Evolutionary conservation across 805 yeast genomes (phyloP).

Genomic region (Maudiozyma pseudohumilis): DNA sequence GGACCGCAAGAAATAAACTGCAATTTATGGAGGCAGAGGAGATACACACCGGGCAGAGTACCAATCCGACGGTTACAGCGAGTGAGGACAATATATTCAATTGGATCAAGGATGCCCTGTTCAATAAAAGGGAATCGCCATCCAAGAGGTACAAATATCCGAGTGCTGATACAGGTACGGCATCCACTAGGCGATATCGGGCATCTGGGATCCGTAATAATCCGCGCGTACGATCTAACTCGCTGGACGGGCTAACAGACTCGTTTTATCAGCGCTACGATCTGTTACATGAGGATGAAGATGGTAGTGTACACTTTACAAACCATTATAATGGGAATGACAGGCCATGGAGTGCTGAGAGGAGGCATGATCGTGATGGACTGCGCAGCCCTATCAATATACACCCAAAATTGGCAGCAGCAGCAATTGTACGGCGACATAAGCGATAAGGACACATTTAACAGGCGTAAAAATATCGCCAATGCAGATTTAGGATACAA

Average conservation of each 20-base stretch:
- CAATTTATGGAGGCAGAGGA: too few relatives aligned
- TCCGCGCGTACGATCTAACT: constrained; percentile 16
- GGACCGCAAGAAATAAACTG: too few relatives aligned
- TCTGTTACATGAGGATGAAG: constrained; percentile 8
- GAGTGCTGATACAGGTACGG: not conserved
- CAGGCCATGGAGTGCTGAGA: not conserved
- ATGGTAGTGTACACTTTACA: not conserved
- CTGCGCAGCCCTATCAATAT: constrained; percentile 10
- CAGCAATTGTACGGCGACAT: too few relatives aligned
- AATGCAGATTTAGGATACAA: constrained; percentile 9
- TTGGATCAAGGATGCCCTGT: constrained; percentile 29
- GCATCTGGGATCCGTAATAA: constrained; percentile 2
- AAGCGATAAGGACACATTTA: constrained; percentile 22
- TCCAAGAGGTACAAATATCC: constrained; percentile 17
- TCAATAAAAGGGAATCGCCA: constrained; percentile 23
- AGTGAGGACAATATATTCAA: constrained; percentile 4
- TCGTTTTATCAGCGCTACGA: constrained; percentile 21
- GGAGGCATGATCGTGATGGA: not conserved
- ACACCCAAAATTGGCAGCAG: constrained; percentile 2
- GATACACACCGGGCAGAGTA: too few relatives aligned
- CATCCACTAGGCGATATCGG: too few relatives aligned
- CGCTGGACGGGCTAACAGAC: constrained; percentile 18
- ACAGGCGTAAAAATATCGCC: not conserved
- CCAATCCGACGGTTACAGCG: too few relatives aligned
- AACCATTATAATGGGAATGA: not conserved